Evolutionary conservation across 2,329 filamentous ascomycete species (phyloP).

Genomic region (Calonectria pteridis): DNA sequence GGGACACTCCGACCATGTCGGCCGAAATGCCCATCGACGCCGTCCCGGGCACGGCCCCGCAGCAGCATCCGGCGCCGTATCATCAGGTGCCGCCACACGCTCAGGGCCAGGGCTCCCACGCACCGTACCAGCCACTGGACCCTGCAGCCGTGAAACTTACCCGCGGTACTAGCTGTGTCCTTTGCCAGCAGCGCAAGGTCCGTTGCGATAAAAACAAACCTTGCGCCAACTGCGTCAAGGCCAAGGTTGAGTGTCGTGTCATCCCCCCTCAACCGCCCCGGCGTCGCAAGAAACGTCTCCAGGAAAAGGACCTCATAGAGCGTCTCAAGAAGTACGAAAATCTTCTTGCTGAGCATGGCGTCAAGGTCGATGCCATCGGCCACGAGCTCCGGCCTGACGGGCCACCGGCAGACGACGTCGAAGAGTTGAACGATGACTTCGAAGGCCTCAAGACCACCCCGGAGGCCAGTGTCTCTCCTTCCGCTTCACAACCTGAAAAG

Average conservation of each 20-base stretch:
- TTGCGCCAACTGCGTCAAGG: constrained; percentile 76
- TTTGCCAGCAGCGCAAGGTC: constrained; percentile 82
- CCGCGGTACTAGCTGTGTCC: constrained; percentile 73
- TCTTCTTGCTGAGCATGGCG: constrained; percentile 73
- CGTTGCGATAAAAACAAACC: constrained; percentile 80
- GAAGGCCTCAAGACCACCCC: constrained; percentile 67
- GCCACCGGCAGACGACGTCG: constrained; percentile 61
- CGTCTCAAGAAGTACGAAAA: constrained; percentile 77
- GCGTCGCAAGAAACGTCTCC: constrained; percentile 72
- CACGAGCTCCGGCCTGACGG: constrained; percentile 54
- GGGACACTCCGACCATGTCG: constrained; percentile 5
- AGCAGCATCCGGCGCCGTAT: constrained; percentile 36
- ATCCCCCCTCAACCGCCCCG: constrained; percentile 68
- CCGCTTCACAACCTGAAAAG: constrained; percentile 46
- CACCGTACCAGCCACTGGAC: constrained; percentile 49
- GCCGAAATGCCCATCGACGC: constrained; percentile 37
- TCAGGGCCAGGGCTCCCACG: constrained; percentile 13
- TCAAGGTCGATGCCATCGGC: constrained; percentile 77
- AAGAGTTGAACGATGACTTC: constrained; percentile 69
- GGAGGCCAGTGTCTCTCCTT: constrained; percentile 55
- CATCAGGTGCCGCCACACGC: constrained; percentile 17
- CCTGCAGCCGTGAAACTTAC: constrained; percentile 66
- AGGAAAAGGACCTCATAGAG: constrained; percentile 78
- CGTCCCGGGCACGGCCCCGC: constrained; percentile 38
- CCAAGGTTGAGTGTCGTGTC: constrained; percentile 71